Conservation (phyloP, 495 filamentous ascomycete genomes). For the Platismatia glauca region DNA sequence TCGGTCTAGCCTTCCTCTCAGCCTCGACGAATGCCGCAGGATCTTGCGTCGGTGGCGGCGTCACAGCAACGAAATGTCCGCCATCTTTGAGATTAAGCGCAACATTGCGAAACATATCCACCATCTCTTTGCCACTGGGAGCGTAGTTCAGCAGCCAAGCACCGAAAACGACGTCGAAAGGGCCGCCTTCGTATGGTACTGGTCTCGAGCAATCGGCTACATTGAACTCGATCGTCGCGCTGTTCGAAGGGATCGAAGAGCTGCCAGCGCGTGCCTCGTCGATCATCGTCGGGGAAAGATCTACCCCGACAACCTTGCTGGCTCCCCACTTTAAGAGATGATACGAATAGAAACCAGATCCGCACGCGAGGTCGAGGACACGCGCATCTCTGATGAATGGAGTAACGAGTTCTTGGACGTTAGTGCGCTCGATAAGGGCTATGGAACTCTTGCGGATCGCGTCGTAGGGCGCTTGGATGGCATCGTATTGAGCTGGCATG, state of each 20-base stretch:
- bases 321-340: slow-evolving; percentile 25
- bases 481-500: slow-evolving; percentile 24
- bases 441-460: slow-evolving; percentile 14
- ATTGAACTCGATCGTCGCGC: slow-evolving; percentile 12
- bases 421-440: slow-evolving; percentile 20
- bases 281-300: slow-evolving; percentile 30
- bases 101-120: slow-evolving; percentile 30
- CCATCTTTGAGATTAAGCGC: slow-evolving; percentile 30
- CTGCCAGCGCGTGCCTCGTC: slow-evolving; percentile 15
- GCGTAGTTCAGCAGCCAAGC: slow-evolving; percentile 37
- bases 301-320: slow-evolving; percentile 28
- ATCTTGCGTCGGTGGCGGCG: slow-evolving; percentile 21
- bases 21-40: slow-evolving; percentile 13
- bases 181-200: slow-evolving; percentile 21
- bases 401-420: slow-evolving; percentile 17
- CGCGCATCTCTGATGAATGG: slow-evolving; percentile 20
- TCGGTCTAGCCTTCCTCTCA: not conserved
- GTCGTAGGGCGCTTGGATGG: slow-evolving; percentile 21
- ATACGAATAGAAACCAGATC: slow-evolving; percentile 24
- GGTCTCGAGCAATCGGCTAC: slow-evolving; percentile 24
- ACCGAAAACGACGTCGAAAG: slow-evolving; percentile 34
- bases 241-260: not conserved
- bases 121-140: slow-evolving; percentile 22
- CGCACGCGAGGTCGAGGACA: slow-evolving; percentile 32
- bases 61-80: slow-evolving; percentile 30